Evolutionary conservation across 805 yeast genomes (phyloP).

Genomic region (Scheffersomyces lignosus): DNA sequence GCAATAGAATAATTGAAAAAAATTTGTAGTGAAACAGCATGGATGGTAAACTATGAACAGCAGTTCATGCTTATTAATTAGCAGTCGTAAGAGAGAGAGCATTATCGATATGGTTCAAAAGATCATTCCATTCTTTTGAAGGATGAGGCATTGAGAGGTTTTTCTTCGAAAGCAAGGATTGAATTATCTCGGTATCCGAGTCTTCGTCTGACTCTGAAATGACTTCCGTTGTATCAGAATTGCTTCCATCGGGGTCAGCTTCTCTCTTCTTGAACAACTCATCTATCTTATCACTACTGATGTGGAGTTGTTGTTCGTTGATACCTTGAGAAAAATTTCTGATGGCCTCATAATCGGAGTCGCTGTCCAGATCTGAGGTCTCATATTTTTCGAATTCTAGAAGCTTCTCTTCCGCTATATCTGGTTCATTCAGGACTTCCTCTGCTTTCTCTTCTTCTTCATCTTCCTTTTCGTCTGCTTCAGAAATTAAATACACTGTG

Average conservation of each 20-base stretch:
- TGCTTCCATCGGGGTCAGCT: conserved; percentile 1
- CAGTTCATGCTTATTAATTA: no score
- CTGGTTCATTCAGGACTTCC: not conserved
- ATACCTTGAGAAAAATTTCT: conserved; percentile 1
- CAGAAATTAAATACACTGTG: no score
- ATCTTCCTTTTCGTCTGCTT: no score
- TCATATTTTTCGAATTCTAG: conserved; percentile 1
- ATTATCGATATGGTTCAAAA: conserved; percentile 19
- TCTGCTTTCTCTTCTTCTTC: no score
- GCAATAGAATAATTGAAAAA: no score
- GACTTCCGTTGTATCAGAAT: conserved; percentile 1
- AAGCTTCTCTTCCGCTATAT: not conserved
- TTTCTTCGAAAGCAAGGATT: not conserved
- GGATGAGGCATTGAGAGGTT: not conserved
- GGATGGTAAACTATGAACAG: no score
- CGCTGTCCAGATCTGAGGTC: not conserved
- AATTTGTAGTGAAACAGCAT: no score
- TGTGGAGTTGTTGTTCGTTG: no score
- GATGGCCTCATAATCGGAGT: conserved; percentile 7
- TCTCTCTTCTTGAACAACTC: no score
- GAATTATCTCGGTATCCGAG: conserved; percentile 21
- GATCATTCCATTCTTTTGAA: conserved; percentile 11
- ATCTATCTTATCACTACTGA: not conserved
- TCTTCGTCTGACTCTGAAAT: conserved; percentile 16
- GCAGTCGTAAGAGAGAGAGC: conserved; percentile 7